Percentiles rank a stretch among this genome's conserved stretches.
Conservation (phyloP, 306 rosid genomes). For the Vachellia collinsii region DNA sequence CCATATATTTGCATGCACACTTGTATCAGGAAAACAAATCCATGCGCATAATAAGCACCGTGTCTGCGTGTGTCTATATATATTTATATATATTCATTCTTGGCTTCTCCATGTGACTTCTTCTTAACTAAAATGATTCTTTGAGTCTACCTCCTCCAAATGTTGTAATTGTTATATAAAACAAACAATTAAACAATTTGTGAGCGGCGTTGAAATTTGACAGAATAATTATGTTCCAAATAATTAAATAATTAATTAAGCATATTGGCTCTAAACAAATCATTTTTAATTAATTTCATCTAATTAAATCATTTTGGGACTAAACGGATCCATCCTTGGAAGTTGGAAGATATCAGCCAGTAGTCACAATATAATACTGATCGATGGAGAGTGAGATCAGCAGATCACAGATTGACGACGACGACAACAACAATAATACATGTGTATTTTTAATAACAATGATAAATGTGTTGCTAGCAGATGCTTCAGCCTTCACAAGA, state of each 20-base stretch:
- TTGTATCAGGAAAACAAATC: conserved; percentile 18
- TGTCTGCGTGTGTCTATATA: no score
- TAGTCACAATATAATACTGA: not conserved
- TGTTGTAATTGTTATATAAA: not conserved
- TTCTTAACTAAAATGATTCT: not conserved
- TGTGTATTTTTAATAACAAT: not conserved
- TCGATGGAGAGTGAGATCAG: not conserved
- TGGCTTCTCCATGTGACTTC: conserved; percentile 8
- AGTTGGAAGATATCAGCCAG: not conserved
- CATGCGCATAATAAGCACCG: conserved; percentile 6
- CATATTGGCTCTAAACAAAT: no score
- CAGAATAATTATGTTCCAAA: no score
- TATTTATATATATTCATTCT: not conserved
- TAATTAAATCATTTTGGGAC: not conserved
- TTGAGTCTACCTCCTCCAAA: not conserved
- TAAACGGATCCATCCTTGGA: not conserved
- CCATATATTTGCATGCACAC: conserved; percentile 9
- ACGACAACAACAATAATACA: not conserved
- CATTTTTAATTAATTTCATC: not conserved
- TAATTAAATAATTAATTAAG: no score
- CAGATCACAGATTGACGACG: not conserved
- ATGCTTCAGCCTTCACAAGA: not conserved
- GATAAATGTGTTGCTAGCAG: not conserved
- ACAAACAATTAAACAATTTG: not conserved
- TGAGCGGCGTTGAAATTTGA: no score